Conservation (phyloP, 768 basidiomycete species). For the Pulveroboletus sp. region DNA sequence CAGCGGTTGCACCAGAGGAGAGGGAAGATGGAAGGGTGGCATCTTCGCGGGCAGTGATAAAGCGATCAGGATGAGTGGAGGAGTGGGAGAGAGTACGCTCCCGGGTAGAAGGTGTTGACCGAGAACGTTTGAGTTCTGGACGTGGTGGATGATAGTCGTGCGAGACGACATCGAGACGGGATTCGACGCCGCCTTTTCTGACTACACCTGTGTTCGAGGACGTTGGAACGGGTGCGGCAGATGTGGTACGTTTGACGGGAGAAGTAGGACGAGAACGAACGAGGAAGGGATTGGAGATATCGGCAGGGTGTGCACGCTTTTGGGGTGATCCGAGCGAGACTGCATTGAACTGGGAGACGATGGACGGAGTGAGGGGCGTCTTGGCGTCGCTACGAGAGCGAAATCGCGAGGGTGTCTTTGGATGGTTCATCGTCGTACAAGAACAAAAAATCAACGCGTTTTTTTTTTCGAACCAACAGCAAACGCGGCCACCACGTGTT, state of each 20-base stretch:
- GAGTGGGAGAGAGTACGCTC: slow-evolving; percentile 35
- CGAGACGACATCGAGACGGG: slow-evolving; percentile 70
- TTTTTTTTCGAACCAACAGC: no score
- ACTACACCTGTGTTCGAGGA: slow-evolving; percentile 70
- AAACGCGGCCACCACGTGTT: slow-evolving; percentile 11
- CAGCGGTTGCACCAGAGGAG: slow-evolving; percentile 49
- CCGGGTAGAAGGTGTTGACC: slow-evolving; percentile 61
- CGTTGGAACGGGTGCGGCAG: slow-evolving; percentile 41
- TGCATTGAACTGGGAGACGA: slow-evolving; percentile 37
- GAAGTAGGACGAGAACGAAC: slow-evolving; percentile 52
- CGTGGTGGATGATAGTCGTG: slow-evolving; percentile 68
- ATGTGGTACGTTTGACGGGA: slow-evolving; percentile 58
- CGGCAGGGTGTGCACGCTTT: slow-evolving; percentile 35
- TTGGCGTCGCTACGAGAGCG: slow-evolving; percentile 47
- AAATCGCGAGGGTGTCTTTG: slow-evolving; percentile 45
- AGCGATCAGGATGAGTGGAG: slow-evolving; percentile 54
- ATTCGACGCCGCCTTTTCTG: slow-evolving; percentile 72
- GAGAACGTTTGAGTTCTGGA: slow-evolving; percentile 63
- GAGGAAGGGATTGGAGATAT: slow-evolving; percentile 62
- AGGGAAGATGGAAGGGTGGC: slow-evolving; percentile 56
- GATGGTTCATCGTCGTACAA: slow-evolving; percentile 22
- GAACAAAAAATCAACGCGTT: background rate
- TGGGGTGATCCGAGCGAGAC: slow-evolving; percentile 31
- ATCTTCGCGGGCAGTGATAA: slow-evolving; percentile 60
- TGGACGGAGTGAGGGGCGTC: slow-evolving; percentile 44